Evolutionary conservation across 768 basidiomycete genomes (phyloP).

Genomic region (Favolaschia claudopus): DNA sequence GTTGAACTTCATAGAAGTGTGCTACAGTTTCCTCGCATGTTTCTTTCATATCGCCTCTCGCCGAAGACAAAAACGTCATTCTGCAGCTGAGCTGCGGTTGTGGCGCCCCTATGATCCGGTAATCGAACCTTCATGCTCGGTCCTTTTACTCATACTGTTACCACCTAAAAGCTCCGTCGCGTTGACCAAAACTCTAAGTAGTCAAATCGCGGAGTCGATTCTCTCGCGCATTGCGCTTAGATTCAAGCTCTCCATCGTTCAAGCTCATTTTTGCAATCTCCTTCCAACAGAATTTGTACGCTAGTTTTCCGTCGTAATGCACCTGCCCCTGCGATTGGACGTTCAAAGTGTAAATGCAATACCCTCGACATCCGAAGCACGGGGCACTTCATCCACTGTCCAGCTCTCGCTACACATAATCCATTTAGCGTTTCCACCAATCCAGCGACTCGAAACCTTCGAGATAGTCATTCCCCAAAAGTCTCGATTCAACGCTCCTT

Average conservation of each 20-base stretch:
- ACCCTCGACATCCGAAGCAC: constrained; percentile 3
- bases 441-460: constrained; percentile 8
- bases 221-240: constrained; percentile 7
- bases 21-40: no score
- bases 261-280: neutral
- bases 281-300: neutral
- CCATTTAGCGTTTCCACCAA: neutral
- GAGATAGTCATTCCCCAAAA: neutral
- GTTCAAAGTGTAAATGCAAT: constrained; percentile 14
- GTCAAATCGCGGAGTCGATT: neutral
- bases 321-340: constrained; percentile 16
- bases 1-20: no score
- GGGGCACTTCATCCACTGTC: constrained; percentile 8
- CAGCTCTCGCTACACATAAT: constrained; percentile 5
- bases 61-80: no score
- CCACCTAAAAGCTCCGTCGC: constrained; percentile 2
- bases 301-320: no score
- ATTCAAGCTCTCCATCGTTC: neutral
- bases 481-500: constrained; percentile 8
- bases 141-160: no score
- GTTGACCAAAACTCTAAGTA: neutral
- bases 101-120: no score
- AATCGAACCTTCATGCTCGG: no score
- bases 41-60: no score
- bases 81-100: no score